Percentiles rank a stretch among this genome's conserved stretches.
These are phyloP conservation scores for Panicum miliaceum DNA, from an alignment of 176 grass and related monocot species.

Conservation along the genomic window DNA sequence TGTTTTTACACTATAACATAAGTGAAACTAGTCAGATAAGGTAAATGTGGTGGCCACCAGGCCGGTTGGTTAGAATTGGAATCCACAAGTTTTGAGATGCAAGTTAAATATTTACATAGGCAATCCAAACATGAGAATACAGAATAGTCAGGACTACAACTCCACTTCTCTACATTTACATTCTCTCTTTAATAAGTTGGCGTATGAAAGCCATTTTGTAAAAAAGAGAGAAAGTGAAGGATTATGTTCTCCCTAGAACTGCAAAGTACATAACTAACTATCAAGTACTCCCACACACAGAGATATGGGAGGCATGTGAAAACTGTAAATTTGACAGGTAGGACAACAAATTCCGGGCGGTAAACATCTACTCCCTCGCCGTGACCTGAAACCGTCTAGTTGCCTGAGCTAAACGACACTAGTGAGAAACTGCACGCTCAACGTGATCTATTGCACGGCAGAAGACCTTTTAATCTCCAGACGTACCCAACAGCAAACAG, in stretches of 20 bases:
- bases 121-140: neutral
- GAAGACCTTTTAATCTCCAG: neutral
- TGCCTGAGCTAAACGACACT: neutral
- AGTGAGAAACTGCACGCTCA: neutral
- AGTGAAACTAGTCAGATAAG: slow-evolving; percentile 8
- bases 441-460: neutral
- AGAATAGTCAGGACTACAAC: neutral
- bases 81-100: neutral
- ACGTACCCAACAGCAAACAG: neutral
- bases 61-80: neutral
- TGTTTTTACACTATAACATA: neutral
- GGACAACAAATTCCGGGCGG: slow-evolving; percentile 11
- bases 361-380: neutral
- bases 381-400: neutral
- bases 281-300: neutral
- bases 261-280: neutral
- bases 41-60: neutral
- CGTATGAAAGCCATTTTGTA: slow-evolving; percentile 13
- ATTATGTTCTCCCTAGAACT: neutral
- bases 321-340: neutral
- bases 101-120: slow-evolving; percentile 18
- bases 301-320: neutral
- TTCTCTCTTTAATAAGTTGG: neutral
- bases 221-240: neutral
- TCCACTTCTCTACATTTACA: neutral